Evolutionary conservation across 2,329 filamentous ascomycete species (phyloP).

Genomic region (Knufia petricola): DNA sequence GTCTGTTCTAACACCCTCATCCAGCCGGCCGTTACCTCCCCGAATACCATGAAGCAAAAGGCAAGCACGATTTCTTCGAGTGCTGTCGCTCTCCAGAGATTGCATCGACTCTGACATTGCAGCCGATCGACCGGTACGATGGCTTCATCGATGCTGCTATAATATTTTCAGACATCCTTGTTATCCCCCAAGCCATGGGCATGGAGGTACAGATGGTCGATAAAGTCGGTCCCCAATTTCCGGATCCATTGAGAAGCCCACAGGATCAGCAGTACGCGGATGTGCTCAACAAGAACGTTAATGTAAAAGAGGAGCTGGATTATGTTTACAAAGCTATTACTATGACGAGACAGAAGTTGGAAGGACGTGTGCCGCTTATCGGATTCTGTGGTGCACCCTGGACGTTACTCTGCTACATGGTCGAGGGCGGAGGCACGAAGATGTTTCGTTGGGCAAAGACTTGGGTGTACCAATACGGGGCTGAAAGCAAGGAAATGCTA

Average conservation of each 20-base stretch:
- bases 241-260: conserved; percentile 67
- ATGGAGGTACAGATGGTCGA: conserved; percentile 99
- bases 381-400: conserved; percentile 96
- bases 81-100: conserved; percentile 91
- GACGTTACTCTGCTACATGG: conserved; percentile 98
- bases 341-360: conserved; percentile 75
- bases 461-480: conserved; percentile 85
- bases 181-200: conserved; percentile 94
- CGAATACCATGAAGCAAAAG: conserved; percentile 95
- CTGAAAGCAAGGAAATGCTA: conserved; percentile 69
- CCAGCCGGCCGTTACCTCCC: conserved; percentile 90
- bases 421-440: conserved; percentile 93
- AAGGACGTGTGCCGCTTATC: conserved; percentile 81
- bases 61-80: conserved; percentile 85
- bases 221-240: conserved; percentile 93
- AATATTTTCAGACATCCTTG: conserved; percentile 97
- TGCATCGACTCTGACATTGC: conserved; percentile 83
- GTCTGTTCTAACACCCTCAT: not conserved
- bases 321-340: conserved; percentile 97
- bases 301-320: conserved; percentile 72
- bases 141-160: conserved; percentile 93
- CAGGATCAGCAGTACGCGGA: conserved; percentile 72
- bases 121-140: conserved; percentile 83
- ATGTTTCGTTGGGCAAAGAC: conserved; percentile 90
- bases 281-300: conserved; percentile 67